Evolutionary conservation across 1,284 basidiomycete genomes (phyloP).

Genomic region (Moniliophthora roreri): DNA sequence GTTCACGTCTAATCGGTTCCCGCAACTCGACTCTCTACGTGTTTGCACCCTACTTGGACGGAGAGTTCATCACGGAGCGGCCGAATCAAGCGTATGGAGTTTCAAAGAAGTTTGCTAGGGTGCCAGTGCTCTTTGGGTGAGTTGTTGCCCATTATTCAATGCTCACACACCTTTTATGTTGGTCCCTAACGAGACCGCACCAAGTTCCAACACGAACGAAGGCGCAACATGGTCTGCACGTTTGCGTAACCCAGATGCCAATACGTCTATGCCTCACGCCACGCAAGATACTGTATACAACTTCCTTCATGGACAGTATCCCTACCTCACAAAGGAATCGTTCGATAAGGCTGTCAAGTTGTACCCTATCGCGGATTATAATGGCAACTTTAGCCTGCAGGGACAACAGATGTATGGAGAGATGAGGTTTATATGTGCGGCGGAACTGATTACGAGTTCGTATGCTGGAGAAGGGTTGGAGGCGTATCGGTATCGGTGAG

Average conservation of each 20-base stretch:
- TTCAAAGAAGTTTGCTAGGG: conserved; percentile 6
- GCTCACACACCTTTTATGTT: background rate
- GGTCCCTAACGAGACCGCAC: too few species aligned
- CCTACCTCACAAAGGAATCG: background rate
- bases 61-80: background rate
- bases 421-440: conserved; percentile 8
- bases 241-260: conserved; percentile 6
- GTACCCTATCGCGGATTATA: conserved; percentile 4
- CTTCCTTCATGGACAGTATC: conserved; percentile 8
- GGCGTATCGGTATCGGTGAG: background rate
- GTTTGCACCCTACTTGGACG: conserved; percentile 8
- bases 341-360: background rate
- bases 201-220: conserved; percentile 11
- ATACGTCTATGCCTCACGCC: conserved; percentile 1
- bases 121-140: conserved; percentile 9
- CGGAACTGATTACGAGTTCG: background rate
- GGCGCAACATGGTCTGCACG: conserved; percentile 3
- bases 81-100: conserved; percentile 3
- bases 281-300: conserved; percentile 6
- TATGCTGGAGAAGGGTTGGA: background rate
- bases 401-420: conserved; percentile 11
- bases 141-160: background rate
- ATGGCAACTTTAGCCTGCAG: background rate
- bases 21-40: conserved; percentile 3
- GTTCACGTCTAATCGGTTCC: background rate